Percentiles rank a stretch among this genome's conserved stretches.
These are phyloP conservation scores for Exserohilum rostratum DNA, from an alignment of 2,329 filamentous ascomycete genomes.

Conservation along the genomic window DNA sequence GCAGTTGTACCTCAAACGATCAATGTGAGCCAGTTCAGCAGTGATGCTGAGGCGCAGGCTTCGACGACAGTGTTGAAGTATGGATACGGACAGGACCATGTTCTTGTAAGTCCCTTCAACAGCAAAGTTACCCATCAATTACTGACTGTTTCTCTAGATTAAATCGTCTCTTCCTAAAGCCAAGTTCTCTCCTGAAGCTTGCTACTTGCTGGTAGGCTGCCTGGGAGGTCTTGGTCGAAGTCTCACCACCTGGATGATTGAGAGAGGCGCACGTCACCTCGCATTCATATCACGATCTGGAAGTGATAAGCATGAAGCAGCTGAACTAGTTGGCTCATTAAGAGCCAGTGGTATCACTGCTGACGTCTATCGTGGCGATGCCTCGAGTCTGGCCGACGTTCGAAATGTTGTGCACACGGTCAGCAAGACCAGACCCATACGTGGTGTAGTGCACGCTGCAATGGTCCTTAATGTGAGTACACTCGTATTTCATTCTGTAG, in stretches of 20 bases:
- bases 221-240: not conserved
- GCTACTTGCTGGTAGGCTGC: not conserved
- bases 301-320: not conserved
- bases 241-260: not conserved
- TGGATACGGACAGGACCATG: too few species aligned
- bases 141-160: too few species aligned
- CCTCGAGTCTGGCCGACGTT: not conserved
- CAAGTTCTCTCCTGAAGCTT: too few species aligned
- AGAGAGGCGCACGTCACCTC: not conserved
- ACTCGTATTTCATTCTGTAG: too few species aligned
- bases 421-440: not conserved
- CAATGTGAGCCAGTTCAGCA: too few species aligned
- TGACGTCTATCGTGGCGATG: not conserved
- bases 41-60: too few species aligned
- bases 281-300: not conserved
- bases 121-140: too few species aligned
- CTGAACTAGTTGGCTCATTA: not conserved
- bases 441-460: not conserved
- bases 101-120: too few species aligned
- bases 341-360: not conserved
- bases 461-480: not conserved
- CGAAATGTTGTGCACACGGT: not conserved
- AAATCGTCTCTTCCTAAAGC: too few species aligned
- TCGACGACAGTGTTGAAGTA: too few species aligned
- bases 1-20: too few species aligned